These are phyloP conservation scores for Venturiaceae sp. DNA, from an alignment of 2,329 filamentous ascomycete genomes.

Conservation along the genomic window DNA sequence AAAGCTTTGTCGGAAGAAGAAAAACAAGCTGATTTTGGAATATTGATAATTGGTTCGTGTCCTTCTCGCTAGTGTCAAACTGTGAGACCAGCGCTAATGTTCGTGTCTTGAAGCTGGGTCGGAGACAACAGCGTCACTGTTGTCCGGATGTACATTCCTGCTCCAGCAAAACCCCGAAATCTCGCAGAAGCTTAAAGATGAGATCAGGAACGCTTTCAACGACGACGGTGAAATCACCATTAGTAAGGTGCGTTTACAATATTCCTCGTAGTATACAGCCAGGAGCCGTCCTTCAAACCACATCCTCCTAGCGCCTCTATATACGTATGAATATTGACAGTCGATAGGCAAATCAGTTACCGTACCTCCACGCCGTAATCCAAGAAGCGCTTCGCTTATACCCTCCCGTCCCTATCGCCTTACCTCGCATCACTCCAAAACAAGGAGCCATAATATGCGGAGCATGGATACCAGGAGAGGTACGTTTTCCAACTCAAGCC, in stretches of 20 bases:
- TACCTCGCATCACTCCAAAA: not conserved
- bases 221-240: not conserved
- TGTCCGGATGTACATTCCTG: not conserved
- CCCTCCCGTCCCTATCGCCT: slow-evolving; percentile 12
- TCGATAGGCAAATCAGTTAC: not conserved
- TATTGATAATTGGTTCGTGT: slow-evolving; percentile 1
- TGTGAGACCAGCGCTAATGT: no score
- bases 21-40: not conserved
- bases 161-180: not conserved
- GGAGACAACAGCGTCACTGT: slow-evolving; percentile 4
- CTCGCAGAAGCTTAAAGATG: not conserved
- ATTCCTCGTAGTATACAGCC: no score
- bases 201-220: not conserved
- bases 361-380: slow-evolving; percentile 5
- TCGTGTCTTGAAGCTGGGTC: no score
- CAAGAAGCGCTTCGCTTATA: slow-evolving; percentile 6
- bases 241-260: no score
- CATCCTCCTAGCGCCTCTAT: no score
- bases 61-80: no score
- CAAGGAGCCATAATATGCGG: not conserved
- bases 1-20: not conserved
- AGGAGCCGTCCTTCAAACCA: no score
- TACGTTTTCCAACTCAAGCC: not conserved
- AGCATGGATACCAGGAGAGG: not conserved
- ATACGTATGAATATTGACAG: no score